Base-by-base conservation (phyloP, 2,329 filamentous ascomycete genomes). In the Colletotrichum tabaci region DNA sequence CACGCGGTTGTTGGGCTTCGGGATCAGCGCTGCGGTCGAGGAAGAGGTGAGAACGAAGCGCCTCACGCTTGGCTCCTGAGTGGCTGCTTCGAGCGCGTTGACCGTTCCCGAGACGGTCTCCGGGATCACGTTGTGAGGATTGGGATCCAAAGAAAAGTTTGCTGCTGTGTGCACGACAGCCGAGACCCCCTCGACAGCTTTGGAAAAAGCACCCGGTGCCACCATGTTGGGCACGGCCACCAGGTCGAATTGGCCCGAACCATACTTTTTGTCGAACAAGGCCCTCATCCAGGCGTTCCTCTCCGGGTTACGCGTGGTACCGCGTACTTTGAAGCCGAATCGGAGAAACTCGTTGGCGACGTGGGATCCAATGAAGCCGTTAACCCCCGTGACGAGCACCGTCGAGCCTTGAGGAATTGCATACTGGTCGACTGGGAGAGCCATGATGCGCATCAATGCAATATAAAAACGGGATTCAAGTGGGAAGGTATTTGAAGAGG, bases 321-420 rank as follows among this genome's bases (percentile, higher is more conserved):
- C 85, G 16, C 84, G 83, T n/a, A 87, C 85, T 8, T 77, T 78
- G 67, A 83, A 86, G 16, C 84, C 84, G 0, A 74, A 74, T 1
- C 73, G 60, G 0, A 86, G 79, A 18, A 84, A 75, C 55, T 84
- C 78, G 56, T 82, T 79, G 3, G 80, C 80, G 13, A 84, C 78
- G 7, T 86, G 79, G 2, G 81, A 82, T 9, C 77, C 84, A 6
- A 87, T 77, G 62, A 80, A 80, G 1, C 84, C 84, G 46, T 83
- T 86, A 30, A 75, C 77, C 2, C 83, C 84, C 0, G 83, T 86
- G 1, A 86, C 76, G 0, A 86, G 79, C 16, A 85, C 77, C 0
- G 76, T 74, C 0, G 82, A 82, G 6, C 77, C 79, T 60, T 77
- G 72, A 10, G 76, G 67, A 9, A 79, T 74, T 42, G 75, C 69